Percentiles rank a stretch among this genome's conserved stretches.
These are phyloP conservation scores for Quercus robur DNA, from an alignment of 306 rosid genomes.

Conservation along the genomic window DNA sequence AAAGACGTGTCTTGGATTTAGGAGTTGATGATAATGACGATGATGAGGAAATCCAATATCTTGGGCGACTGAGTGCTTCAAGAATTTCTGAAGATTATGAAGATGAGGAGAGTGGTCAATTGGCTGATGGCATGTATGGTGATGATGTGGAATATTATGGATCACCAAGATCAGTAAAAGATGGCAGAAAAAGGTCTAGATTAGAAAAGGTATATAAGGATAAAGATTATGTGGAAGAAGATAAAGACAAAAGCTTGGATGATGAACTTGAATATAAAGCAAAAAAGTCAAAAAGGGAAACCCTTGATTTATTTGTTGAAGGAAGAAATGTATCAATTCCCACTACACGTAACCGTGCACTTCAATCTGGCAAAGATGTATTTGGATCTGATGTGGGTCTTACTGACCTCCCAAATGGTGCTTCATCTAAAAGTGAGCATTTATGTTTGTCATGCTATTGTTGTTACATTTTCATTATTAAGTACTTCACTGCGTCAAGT, in stretches of 20 bases:
- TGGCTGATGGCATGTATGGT: not conserved
- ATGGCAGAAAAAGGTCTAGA: conserved; percentile 20
- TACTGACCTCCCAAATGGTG: conserved; percentile 16
- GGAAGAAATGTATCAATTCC: conserved; percentile 10
- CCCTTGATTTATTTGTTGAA: conserved; percentile 13
- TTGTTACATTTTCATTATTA: not conserved
- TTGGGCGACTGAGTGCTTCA: conserved; percentile 26
- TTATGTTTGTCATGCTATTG: conserved; percentile 1
- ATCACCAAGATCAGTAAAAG: conserved; percentile 3
- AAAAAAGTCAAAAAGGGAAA: conserved; percentile 30
- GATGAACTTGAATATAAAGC: conserved; percentile 26
- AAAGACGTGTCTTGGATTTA: conserved; percentile 22
- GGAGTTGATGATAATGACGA: conserved; percentile 22
- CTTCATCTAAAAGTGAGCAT: conserved; percentile 31
- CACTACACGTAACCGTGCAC: conserved; percentile 25
- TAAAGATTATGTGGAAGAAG: conserved; percentile 32
- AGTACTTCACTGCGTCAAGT: not conserved
- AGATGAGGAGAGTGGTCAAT: not conserved
- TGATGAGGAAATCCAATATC: conserved; percentile 34
- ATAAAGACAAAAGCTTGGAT: conserved; percentile 15
- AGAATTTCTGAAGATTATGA: conserved; percentile 10
- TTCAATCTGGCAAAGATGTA: conserved; percentile 25
- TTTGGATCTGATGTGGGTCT: conserved; percentile 16
- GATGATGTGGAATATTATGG: conserved; percentile 1
- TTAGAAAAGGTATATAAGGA: conserved; percentile 18